Evolutionary conservation across 805 yeast species (phyloP), one percentile per base, ranked within the genome.

Genomic region (Hemisphaericaspora nanyangensis): DNA sequence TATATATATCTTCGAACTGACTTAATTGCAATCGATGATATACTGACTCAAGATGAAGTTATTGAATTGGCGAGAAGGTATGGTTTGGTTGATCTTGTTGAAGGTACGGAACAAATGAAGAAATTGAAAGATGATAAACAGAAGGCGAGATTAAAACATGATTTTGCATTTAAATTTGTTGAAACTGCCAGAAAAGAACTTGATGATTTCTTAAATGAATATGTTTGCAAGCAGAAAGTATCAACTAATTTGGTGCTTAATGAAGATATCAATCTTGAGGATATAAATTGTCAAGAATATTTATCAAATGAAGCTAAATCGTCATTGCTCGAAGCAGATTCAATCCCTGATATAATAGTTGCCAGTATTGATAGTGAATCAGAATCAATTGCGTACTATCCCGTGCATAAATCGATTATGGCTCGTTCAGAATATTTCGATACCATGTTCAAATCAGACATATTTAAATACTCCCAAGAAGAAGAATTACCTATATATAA

Each of bases 391-490:
- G 50, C 56, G 0, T 69, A 67, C 42, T 84, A 77, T 50, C 90
- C 91, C 1, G 79, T 71, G 5, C 85, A 85, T 55, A 65, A 80
- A 30, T 70, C 85, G 0, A 72, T 85, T 35, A 53, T 85, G 17
- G 57, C 71, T 5, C 60, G 89, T 29, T 74, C 85, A 3, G 82
- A 76, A 31, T 85, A 81, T 55, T 85, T 77, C 50, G 76, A 70
- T 37, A 70, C 78, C 2, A 73, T 84, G 81, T 78, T 85, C 52
- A 55, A 65, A 7, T 78, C 85, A 1, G 64, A 56, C 6, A 49
- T 65, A 1, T 64, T 58, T 40, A 29, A 19, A 5, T 33, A 39
- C 12, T 35, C 52, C 6, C 44, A 43, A 5, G 40, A 34, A 17
- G 40, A 34, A 17, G 51, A 48, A 2, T 18, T 46, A 17, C 63